These are phyloP conservation scores for Bryum argenteum DNA, from an alignment of 225 moss, liverwort and hornwort species.

Conservation along the genomic window DNA sequence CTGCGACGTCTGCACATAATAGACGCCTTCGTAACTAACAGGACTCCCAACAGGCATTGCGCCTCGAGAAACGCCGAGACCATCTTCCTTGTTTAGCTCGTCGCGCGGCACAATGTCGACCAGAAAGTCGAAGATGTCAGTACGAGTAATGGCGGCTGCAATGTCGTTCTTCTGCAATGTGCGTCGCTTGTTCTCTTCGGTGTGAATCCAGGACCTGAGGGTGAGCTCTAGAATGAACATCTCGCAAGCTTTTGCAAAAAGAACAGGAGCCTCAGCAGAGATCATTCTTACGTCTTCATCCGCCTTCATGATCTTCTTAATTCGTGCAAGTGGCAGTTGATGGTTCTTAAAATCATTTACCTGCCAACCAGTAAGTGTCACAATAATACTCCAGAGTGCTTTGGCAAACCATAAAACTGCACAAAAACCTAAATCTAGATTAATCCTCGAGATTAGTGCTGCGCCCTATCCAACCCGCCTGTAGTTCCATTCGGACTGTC, in stretches of 20 bases:
- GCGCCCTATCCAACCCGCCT: slow-evolving; percentile 23
- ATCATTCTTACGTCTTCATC: slow-evolving; percentile 69
- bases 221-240: slow-evolving; percentile 76
- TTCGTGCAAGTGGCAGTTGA: slow-evolving; percentile 87
- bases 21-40: slow-evolving; percentile 78
- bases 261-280: slow-evolving; percentile 69
- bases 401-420: neutral
- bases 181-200: slow-evolving; percentile 72
- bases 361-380: slow-evolving; percentile 27
- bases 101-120: slow-evolving; percentile 74
- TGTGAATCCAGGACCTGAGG: slow-evolving; percentile 71
- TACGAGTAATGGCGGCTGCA: slow-evolving; percentile 69
- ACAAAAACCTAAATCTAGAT: slow-evolving; percentile 16
- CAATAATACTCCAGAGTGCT: slow-evolving; percentile 11
- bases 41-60: slow-evolving; percentile 80
- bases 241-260: slow-evolving; percentile 72
- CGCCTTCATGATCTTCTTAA: slow-evolving; percentile 98
- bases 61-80: slow-evolving; percentile 73
- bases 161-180: slow-evolving; percentile 71
- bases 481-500: slow-evolving; percentile 23
- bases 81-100: slow-evolving; percentile 78
- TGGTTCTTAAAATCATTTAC: slow-evolving; percentile 88
- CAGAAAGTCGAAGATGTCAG: slow-evolving; percentile 70
- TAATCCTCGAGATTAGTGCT: slow-evolving; percentile 8
- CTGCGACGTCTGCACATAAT: slow-evolving; percentile 74